Evolutionary conservation across 345 rosid genomes (phyloP), one percentile per base, ranked within the genome.

Genomic region (Lepidium africanum): DNA sequence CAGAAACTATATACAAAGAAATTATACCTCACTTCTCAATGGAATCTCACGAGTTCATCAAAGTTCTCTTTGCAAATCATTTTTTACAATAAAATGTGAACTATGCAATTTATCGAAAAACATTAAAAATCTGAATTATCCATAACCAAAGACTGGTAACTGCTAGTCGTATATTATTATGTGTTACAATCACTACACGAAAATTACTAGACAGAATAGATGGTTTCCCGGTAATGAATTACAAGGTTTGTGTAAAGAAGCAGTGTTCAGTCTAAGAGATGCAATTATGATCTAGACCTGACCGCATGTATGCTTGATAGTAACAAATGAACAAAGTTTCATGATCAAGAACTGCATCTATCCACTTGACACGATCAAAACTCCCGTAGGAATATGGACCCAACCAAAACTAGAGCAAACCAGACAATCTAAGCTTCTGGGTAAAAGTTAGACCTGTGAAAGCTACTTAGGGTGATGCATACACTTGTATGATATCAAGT

Each of bases 1-100:
- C 58, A 74, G 37, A 67, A 74, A 74, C 58, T 74, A 51, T 62
- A 47, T 17, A 67, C 48, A 67, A 36, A 67, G 72, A 50, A 25
- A 21, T 42, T 41, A 30, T 23, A 17, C 23, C 9, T 50, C 46
- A 32, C 15, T n/a, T 74, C 45, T 52, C 46, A 57, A 16, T 30
- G 43, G 13, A 48, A 73, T 67, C 48, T 59, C 33, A 51, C 36
- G 41, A 50, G 16, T 59, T 52, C 69, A 52, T 60, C 37, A 60
- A 59, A 60, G 57, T 67, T 54, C 17, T 67, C 67, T 66, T 59
- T 10, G 37, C 36, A 16, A 66, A 2, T 15, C 23, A 5, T 25
- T 32, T 53, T 10, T 57, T 50, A 17, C 35, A 1, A 7, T 56
- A 41, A 6, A 30, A 66, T 73, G 32, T 59, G 43, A 73, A 66